phyloP scores from a whole-genome alignment of 2,329 filamentous ascomycete species.

The Colletotrichum theobromicola region DNA sequence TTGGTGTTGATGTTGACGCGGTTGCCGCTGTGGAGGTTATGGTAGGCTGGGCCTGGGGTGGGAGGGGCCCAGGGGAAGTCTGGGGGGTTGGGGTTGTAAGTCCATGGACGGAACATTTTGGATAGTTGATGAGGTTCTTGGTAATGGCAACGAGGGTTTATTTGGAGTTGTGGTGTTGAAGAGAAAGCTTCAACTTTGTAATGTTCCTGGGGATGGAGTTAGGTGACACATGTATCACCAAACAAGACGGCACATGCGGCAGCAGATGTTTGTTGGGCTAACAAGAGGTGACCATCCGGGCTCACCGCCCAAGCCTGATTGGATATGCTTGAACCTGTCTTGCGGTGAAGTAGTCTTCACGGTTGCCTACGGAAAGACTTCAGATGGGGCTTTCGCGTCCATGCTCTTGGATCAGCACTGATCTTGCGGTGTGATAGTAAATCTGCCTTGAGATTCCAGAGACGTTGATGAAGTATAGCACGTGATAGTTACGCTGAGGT shows the following conservation, averaged over 20 bases:
- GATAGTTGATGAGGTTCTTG: rapidly evolving
- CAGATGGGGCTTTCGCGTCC: background rate
- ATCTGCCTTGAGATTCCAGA: background rate
- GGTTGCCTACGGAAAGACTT: background rate
- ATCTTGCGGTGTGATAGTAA: background rate
- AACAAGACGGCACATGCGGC: background rate
- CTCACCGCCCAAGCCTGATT: background rate
- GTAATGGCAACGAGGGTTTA: background rate
- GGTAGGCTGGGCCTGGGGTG: background rate
- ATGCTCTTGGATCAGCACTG: background rate
- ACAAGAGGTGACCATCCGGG: background rate
- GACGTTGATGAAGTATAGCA: no score
- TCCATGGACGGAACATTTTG: slow-evolving; percentile 9
- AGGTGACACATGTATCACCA: background rate
- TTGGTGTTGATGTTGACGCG: slow-evolving; percentile 16
- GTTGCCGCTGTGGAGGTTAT: background rate
- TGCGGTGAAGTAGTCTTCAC: background rate
- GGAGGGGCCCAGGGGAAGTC: background rate
- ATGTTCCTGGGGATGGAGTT: background rate
- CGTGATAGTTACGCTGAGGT: no score
- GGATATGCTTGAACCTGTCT: background rate
- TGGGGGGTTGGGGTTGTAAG: background rate
- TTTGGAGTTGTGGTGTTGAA: rapidly evolving
- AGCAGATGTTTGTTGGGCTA: background rate
- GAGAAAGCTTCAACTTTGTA: background rate